A percentile compares a stretch with the other conserved stretches of the same genome.
These are phyloP conservation scores for Pouteria glomerata DNA, from an alignment of 148 eudicot genomes.

Conservation along the genomic window DNA sequence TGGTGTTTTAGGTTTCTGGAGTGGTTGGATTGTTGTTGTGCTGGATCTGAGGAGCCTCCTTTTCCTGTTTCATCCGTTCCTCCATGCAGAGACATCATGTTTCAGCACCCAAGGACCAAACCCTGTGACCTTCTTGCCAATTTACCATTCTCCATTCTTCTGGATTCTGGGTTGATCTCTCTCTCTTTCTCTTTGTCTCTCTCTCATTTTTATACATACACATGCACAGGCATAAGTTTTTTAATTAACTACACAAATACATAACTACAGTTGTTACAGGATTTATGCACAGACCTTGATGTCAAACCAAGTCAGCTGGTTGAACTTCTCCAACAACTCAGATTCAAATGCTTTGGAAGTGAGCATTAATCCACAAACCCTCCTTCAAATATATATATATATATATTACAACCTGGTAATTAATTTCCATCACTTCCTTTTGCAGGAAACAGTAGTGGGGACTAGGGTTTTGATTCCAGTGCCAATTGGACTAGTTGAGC, in stretches of 20 bases:
- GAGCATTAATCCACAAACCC: background rate
- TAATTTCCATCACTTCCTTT: background rate
- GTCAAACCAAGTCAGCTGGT: conserved; percentile 78
- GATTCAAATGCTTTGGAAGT: conserved; percentile 41
- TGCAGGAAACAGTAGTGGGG: conserved; percentile 55
- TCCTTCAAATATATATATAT: background rate
- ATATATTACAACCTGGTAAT: no score
- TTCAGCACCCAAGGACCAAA: conserved; percentile 52
- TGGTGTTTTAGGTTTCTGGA: conserved; percentile 71
- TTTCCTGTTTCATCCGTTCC: conserved; percentile 24
- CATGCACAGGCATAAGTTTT: background rate
- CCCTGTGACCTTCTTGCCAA: conserved; percentile 70
- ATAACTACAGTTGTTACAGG: conserved; percentile 31
- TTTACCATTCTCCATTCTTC: conserved; percentile 59
- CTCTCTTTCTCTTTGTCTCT: conserved; percentile 12
- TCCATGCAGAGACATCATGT: conserved; percentile 59
- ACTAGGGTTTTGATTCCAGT: conserved; percentile 74
- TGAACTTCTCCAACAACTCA: conserved; percentile 52
- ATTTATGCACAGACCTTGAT: conserved; percentile 57
- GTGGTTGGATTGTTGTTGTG: conserved; percentile 76
- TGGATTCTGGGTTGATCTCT: conserved; percentile 64
- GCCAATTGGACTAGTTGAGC: conserved; percentile 68
- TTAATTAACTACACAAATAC: background rate
- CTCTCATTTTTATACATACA: background rate
- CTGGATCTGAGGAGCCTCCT: conserved; percentile 37